phyloP scores from a whole-genome alignment of 176 grass and related monocot genomes.

The Eleusine coracana region DNA sequence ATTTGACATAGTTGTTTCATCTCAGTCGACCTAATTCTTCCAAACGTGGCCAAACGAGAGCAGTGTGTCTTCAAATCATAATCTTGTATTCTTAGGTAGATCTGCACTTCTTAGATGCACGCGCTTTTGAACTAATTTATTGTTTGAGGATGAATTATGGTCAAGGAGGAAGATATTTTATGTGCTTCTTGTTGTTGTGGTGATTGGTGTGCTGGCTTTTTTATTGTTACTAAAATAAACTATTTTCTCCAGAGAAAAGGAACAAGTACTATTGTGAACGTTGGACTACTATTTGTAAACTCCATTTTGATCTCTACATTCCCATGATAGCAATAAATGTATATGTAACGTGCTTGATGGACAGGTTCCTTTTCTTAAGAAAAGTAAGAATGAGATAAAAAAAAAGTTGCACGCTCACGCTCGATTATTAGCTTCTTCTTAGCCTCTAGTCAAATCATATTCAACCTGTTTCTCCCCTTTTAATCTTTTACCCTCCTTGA shows the following conservation, averaged over 20 bases:
- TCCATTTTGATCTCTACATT: not conserved
- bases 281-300: not conserved
- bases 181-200: not conserved
- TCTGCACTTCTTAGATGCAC: not conserved
- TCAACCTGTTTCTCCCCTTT: slow-evolving; percentile 32
- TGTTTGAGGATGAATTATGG: not conserved
- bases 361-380: not conserved
- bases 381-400: not conserved
- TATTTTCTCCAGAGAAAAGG: not conserved
- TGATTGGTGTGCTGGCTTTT: not conserved
- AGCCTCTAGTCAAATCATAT: slow-evolving; percentile 41
- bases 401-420: slow-evolving; percentile 2
- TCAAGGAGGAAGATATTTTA: not conserved
- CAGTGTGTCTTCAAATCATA: not conserved
- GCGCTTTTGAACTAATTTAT: not conserved
- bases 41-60: not conserved
- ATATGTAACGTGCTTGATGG: not conserved
- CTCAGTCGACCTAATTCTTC: not conserved
- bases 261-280: not conserved
- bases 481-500: slow-evolving; percentile 31
- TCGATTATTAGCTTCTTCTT: not conserved
- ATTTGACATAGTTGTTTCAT: too few relatives aligned
- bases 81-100: not conserved
- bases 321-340: not conserved
- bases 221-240: not conserved